Conservation (phyloP, 495 filamentous ascomycete genomes). For the Daldinia bambusicola region DNA sequence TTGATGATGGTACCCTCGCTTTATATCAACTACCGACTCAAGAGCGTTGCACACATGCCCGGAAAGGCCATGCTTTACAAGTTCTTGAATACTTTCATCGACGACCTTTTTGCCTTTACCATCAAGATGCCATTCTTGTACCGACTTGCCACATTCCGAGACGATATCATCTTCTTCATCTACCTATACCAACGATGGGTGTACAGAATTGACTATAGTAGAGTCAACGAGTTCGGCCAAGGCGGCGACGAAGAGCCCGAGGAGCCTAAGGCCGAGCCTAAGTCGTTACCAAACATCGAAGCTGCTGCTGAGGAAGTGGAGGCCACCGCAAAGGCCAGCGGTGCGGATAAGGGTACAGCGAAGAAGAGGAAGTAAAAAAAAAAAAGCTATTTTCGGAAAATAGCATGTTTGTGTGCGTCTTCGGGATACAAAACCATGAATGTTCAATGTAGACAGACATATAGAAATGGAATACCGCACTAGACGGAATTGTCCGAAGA, state of each 20-base stretch:
- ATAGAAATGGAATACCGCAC: not conserved
- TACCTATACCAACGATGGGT: conserved; percentile 96
- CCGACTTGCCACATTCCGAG: conserved; percentile 90
- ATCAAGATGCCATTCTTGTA: conserved; percentile 99
- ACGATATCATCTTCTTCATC: conserved; percentile 98
- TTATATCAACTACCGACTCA: conserved; percentile 98
- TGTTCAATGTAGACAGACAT: not conserved
- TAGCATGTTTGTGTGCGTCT: not conserved
- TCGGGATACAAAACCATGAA: conserved; percentile 18
- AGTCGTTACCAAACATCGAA: conserved; percentile 40
- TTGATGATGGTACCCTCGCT: conserved; percentile 98
- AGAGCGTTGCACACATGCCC: conserved; percentile 98
- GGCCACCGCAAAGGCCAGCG: conserved; percentile 51
- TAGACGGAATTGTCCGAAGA: not conserved
- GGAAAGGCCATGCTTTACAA: conserved; percentile 97
- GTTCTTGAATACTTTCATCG: conserved; percentile 81
- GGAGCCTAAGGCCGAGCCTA: conserved; percentile 40
- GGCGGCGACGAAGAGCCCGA: conserved; percentile 80
- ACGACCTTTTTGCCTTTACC: conserved; percentile 89
- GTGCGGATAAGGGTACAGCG: conserved; percentile 55
- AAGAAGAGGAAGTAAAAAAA: conserved; percentile 60
- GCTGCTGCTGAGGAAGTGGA: conserved; percentile 36
- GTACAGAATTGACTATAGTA: conserved; percentile 90
- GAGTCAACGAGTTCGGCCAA: conserved; percentile 98
- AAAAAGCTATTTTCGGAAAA: not conserved